Percentiles rank a stretch among this genome's conserved stretches.
Evolutionary conservation across 345 rosid genomes (phyloP).

Genomic region (Clarkia xantiana): DNA sequence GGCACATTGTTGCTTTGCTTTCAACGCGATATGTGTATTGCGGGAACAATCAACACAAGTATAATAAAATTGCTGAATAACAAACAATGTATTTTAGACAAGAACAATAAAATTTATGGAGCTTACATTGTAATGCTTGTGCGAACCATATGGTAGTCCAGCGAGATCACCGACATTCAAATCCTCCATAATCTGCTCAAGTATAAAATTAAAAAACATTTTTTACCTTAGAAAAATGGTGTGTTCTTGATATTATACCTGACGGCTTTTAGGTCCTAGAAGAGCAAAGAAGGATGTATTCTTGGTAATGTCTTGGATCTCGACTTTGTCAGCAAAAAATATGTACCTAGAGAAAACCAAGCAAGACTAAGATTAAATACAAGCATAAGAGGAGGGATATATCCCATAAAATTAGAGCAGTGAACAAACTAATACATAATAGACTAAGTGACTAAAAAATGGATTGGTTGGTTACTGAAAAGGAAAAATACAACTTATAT

Average conservation of each 20-base stretch:
- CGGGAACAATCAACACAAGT: not conserved
- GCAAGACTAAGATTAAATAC: not conserved
- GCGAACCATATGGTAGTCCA: slow-evolving; percentile 68
- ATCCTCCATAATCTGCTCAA: slow-evolving; percentile 45
- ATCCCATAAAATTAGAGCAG: not conserved
- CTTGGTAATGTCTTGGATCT: slow-evolving; percentile 66
- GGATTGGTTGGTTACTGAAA: too few relatives aligned
- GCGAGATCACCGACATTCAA: slow-evolving; percentile 60
- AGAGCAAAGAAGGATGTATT: slow-evolving; percentile 58
- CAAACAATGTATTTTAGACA: too few relatives aligned
- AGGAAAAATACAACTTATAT: too few relatives aligned
- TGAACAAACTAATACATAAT: too few relatives aligned
- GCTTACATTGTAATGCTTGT: slow-evolving; percentile 72
- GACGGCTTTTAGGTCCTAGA: slow-evolving; percentile 53
- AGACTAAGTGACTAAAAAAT: too few relatives aligned
- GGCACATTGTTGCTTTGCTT: not conserved
- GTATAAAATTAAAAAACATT: slow-evolving; percentile 9
- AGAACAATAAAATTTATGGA: not conserved
- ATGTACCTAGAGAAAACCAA: slow-evolving; percentile 35
- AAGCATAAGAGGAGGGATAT: not conserved
- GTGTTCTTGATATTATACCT: slow-evolving; percentile 29
- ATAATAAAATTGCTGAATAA: not conserved
- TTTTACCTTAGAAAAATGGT: slow-evolving; percentile 6
- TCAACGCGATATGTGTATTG: not conserved
- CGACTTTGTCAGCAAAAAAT: slow-evolving; percentile 79